phyloP scores from a whole-genome alignment of 768 basidiomycete genomes.

The Cystofilobasidium bisporidii region DNA sequence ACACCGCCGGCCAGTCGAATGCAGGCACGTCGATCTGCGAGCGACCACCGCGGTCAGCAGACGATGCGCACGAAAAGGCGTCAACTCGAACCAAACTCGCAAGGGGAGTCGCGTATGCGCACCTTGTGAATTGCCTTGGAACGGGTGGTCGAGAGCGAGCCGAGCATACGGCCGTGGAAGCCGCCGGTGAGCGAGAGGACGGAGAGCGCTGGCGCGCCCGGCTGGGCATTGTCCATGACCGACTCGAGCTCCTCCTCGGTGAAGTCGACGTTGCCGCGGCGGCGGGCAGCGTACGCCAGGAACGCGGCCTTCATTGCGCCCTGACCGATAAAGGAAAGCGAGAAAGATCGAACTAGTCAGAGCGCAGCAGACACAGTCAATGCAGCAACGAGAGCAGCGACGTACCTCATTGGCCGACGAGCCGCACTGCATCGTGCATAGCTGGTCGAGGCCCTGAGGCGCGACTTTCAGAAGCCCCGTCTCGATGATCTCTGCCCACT shows the following conservation, averaged over 20 bases:
- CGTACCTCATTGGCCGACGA: conserved; percentile 35
- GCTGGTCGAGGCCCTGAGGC: conserved; percentile 39
- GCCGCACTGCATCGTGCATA: conserved; percentile 40
- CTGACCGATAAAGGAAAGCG: no score
- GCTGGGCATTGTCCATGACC: conserved; percentile 41
- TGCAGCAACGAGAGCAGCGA: no score
- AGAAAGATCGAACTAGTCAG: no score
- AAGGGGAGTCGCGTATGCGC: no score
- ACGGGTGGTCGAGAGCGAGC: conserved; percentile 41
- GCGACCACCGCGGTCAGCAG: not conserved
- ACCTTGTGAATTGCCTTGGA: conserved; percentile 45
- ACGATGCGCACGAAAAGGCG: not conserved
- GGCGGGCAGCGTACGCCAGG: conserved; percentile 36
- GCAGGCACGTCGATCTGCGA: conserved; percentile 42
- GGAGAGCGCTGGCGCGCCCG: conserved; percentile 41
- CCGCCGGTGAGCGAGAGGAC: conserved; percentile 42
- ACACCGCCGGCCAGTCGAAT: conserved; percentile 44
- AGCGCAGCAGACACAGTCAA: no score
- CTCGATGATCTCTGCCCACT: conserved; percentile 38
- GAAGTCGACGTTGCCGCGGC: conserved; percentile 36
- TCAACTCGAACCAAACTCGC: no score
- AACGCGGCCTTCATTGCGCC: conserved; percentile 36
- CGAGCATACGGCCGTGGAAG: conserved; percentile 45
- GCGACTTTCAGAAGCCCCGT: conserved; percentile 40
- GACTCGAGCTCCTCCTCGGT: conserved; percentile 38